Conservation (phyloP, 2,329 filamentous ascomycete genomes). For the Cladosporium oxysporum region DNA sequence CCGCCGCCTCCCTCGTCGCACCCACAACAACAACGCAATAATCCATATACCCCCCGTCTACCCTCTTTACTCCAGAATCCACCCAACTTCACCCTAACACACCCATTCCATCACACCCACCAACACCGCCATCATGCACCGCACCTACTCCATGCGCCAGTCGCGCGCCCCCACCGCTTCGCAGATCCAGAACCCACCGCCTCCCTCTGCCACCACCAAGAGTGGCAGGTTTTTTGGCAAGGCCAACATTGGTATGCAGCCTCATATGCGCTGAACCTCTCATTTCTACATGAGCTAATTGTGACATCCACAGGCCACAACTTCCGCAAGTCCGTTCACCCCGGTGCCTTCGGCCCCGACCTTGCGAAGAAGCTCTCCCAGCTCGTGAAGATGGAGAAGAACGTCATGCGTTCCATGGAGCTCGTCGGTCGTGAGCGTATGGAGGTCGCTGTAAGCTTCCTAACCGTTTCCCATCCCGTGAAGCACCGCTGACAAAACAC, state of each 20-base stretch:
- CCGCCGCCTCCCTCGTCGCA: neutral
- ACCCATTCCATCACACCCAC: slow-evolving; percentile 7
- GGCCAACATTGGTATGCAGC: slow-evolving; percentile 73
- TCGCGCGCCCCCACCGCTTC: slow-evolving; percentile 93
- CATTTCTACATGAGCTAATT: slow-evolving; percentile 2
- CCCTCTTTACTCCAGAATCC: neutral
- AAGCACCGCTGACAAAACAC: slow-evolving; percentile 1
- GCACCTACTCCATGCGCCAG: slow-evolving; percentile 98
- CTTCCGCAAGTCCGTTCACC: slow-evolving; percentile 67
- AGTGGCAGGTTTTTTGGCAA: slow-evolving; percentile 84
- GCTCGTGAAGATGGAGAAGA: slow-evolving; percentile 99
- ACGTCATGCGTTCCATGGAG: slow-evolving; percentile 98
- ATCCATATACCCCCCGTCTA: neutral
- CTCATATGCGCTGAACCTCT: neutral
- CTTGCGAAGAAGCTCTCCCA: slow-evolving; percentile 96
- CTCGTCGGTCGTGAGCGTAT: slow-evolving; percentile 93
- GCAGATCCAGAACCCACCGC: slow-evolving; percentile 86
- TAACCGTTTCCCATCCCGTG: neutral
- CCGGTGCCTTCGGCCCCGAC: slow-evolving; percentile 79
- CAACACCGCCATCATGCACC: slow-evolving; percentile 70
- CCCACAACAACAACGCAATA: neutral
- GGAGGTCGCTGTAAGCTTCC: slow-evolving; percentile 87
- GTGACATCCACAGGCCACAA: slow-evolving; percentile 59
- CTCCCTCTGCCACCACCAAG: slow-evolving; percentile 89
- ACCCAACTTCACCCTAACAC: neutral